Evolutionary conservation across 2,329 filamentous ascomycete genomes (phyloP), one percentile per base, ranked within the genome.

Genomic region (Calonectria honghensis): DNA sequence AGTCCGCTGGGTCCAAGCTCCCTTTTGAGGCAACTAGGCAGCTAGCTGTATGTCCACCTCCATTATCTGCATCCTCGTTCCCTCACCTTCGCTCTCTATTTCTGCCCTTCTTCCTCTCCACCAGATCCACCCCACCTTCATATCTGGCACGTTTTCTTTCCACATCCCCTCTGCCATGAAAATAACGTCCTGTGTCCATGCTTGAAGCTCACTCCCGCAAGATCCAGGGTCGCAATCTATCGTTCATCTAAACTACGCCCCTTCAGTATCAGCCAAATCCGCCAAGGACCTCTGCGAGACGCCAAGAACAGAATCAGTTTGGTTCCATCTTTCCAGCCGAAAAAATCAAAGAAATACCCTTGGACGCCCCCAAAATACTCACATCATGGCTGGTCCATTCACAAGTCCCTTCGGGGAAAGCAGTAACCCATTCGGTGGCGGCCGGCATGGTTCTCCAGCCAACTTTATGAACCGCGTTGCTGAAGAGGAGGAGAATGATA

Each of bases 401-500:
- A 94, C 94, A 73, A 95, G 94, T 85, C 91, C 93, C 64, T 92
- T 93, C 77, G 91, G 90, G 85, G 88, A 89, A 67, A 91, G 91
- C 77, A 88, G 83, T 86, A 85, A 80, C 77, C 78, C 77, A 67
- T 75, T 81, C 80, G 79, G 79, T 52, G 59, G 75, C 54, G 77
- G 79, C 45, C 75, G 77, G 68, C 78, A 67, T 68, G 68, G 50
- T 68, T 75, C 51, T 61, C 73, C 68, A 11, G 73, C 59, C 37
- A 84, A 85, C 75, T 75, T 81, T 54, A 88, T 90, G 85, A 86
- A 88, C 72, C 84, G 86, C 76, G 91, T 94, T 75, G 92, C 96
- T 73, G 95, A 97, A 85, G 95, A 97, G 81, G 95, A 98, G 68
- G 94, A 96, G 84, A 92, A 91, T 82, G 95, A 96, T 82, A 89